phyloP scores from a whole-genome alignment of 164 flowering plant genomes.

The Magnolia sinica region DNA sequence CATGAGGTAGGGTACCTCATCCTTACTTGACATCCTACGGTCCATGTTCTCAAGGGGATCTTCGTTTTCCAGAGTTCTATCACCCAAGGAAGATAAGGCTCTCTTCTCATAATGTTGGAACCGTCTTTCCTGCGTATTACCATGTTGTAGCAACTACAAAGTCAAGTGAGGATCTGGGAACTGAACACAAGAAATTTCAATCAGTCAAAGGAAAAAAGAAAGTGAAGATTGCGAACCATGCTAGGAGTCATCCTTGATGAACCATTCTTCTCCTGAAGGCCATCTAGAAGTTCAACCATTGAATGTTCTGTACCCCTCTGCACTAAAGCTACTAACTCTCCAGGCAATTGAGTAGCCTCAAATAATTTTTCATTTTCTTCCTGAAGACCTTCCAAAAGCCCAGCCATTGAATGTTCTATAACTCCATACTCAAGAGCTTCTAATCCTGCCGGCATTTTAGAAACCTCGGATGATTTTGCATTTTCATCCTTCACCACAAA shows the following conservation, averaged over 20 bases:
- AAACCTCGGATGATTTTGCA: conserved; percentile 14
- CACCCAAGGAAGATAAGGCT: conserved; percentile 28
- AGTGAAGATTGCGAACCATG: conserved; percentile 33
- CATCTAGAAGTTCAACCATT: conserved; percentile 51
- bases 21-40: conserved; percentile 44
- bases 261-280: conserved; percentile 40
- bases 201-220: background rate
- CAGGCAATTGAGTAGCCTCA: conserved; percentile 14
- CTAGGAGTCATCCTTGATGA: conserved; percentile 23
- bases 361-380: conserved; percentile 27
- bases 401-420: conserved; percentile 46
- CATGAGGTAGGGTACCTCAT: conserved; percentile 45
- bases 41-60: conserved; percentile 43
- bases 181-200: background rate
- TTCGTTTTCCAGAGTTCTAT: conserved; percentile 33
- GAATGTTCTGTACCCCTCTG: conserved; percentile 29
- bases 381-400: conserved; percentile 46
- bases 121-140: conserved; percentile 29
- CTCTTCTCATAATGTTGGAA: conserved; percentile 22
- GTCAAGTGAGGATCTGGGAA: conserved; percentile 14
- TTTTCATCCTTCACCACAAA: conserved; percentile 16
- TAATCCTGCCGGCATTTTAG: conserved; percentile 23
- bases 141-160: conserved; percentile 26
- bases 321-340: conserved; percentile 19
- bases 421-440: conserved; percentile 17